Base-by-base conservation (phyloP, 768 basidiomycete species). In the Pisolithus sp. region DNA sequence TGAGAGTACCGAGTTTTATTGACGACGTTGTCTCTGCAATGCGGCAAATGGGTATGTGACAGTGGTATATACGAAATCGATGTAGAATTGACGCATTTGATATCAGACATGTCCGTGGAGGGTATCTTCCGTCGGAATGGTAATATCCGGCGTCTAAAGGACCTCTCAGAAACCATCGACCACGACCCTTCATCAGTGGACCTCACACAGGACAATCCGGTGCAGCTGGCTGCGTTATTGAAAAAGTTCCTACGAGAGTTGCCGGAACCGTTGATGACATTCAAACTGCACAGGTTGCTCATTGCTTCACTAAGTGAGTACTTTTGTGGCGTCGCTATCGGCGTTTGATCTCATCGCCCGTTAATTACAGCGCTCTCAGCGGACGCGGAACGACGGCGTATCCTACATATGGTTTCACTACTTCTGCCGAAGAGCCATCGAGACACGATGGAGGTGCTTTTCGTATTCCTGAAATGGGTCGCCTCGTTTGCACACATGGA, bases 381-480 rank as follows among this genome's bases (percentile, higher is more conserved):
- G 38, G 85, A 87, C 24, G 79, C 79, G 36, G 93, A 98, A 45
- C 83, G 93, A 43, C 81, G 79, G 59, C 85, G 89, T 48, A 80
- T 86, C 61, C 77, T 98, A 24, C 94, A 97, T 67, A 77, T 95
- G 58, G 75, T 93, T 15, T 86, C 86, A 39, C 73, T 94, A 51
- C 74, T 98, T 7, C 72, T 99, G 62, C 96, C 96, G 31, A 93
- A 92, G 71, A 81, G 82, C 55, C 91, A 99, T 67, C 85, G 96
- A 56, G 96, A 99, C 69, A 97, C 95, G 18, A 83, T 96, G 82
- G 96, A 99, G 70, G 91, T 96, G 47, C 74, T 99, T 47, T 97
- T 96, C 64, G 94, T 96, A 28, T 99, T 99, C 75, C 78, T 99
- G 58, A 96, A 97, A 71, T 99, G 96, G 96, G 96, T 99, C 10